Evolutionary conservation across 331 rosid species (phyloP), one percentile per base, ranked within the genome.

Genomic region (Malus hybrid): DNA sequence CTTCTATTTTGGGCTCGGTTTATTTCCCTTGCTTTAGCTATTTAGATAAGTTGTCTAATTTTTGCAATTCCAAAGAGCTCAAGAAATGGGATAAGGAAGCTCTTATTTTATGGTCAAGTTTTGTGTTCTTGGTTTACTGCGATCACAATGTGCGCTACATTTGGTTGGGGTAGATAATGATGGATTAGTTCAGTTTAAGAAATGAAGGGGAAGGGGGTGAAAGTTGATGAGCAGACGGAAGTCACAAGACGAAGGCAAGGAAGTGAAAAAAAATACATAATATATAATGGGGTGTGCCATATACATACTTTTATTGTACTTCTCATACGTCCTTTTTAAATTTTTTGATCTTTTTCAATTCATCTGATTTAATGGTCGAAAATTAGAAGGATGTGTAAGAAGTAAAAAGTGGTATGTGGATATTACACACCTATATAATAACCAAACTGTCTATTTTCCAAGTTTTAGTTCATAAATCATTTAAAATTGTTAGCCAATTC

Each of bases 251-350:
- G 1, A 42, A 42, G 1, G 46, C 46, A 42, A 42, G 46, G 46
- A 10, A 10, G 46, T 10, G 0, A 3, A 42, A 42, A 33, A 10
- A 10, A 42, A 4, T 0, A 42, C 46, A 42, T 10, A 1, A 42
- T 10, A 3, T 39, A 39, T 10, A 3, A 39, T 39, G 46, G 46
- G 46, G 46, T 39, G 46, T 3, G 46, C 46, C 9, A 39, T 39
- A 12, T 12, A 39, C 13, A 0, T 42, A 1, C 13, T 10, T 10
- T 42, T 42, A 3, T 42, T 42, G 4, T 10, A 42, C 46, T 42
- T 42, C 46, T 42, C 46, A 42, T 0, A 0, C 0, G 13, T 0
- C 0, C 5, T 9, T 10, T 42, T 1, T 42, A 42, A 42, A 9
- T 3, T 1, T 10, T 42, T 42, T 42, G 0, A 10, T 42, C 1